Base-by-base conservation (phyloP, 2,329 filamentous ascomycete species). In the Trichoderma polysporum region DNA sequence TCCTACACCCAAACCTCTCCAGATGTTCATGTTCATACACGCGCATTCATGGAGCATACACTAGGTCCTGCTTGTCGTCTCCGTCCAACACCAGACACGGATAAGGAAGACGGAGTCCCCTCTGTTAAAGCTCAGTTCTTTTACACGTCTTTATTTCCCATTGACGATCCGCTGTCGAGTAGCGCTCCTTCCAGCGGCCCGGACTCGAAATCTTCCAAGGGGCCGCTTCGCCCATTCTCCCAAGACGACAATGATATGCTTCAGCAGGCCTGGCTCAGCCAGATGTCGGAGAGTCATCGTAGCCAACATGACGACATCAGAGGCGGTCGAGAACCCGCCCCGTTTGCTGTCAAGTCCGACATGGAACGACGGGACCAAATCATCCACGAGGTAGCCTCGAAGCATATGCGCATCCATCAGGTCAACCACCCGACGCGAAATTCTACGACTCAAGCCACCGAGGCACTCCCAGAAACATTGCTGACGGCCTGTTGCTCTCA, bases 91-190 rank as follows among this genome's bases (percentile, higher is more conserved):
- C 72, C 79, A 73, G 77, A 78, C 31, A 72, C 77, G 29, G 68
- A 76, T 27, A 77, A 78, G 66, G 76, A 79, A 52, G 79, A 83
- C 63, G 82, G 80, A 62, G 82, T 86, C 27, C 90, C 91, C 17
- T 84, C 86, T 0, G 77, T 91, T 63, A 83, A 84, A 35, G 85
- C 90, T 25, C 91, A 93, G 70, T 97, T 93, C 80, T 97, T 97
- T 79, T 97, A 97, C 78, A 86, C 88, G 15, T 95, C 93, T 12
- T 82, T 88, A 13, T 85, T 94, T 58, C 90, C 93, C 33, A 93
- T 97, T 74, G 93, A 97, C 74, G 93, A 97, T 74, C 92, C 92
- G 27, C 84, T 97, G n/a, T 92, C 91, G 10, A 86, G 90, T 1
- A 79, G 83, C 12, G 77, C 84, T 79, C 74, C 87, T 77, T 76